Base-by-base conservation (phyloP, 2,329 filamentous ascomycete species). In the Paecilomyces formosus region DNA sequence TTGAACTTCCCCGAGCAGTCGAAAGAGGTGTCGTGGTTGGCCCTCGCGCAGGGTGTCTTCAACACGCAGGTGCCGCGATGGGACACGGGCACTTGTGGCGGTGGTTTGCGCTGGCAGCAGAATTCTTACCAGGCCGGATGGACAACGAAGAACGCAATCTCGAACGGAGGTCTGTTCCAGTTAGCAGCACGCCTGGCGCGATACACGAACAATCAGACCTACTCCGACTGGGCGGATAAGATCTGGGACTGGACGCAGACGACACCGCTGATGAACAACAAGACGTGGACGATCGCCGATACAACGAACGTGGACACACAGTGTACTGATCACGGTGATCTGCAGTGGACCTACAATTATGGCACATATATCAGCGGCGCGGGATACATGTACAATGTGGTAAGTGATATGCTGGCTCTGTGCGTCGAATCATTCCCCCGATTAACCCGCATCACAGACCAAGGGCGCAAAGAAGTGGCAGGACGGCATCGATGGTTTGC, bases 71-170 rank as follows among this genome's bases (percentile, higher is more conserved):
- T 84, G 2, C 76, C 76, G 6, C 84, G 90, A 30, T 93, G 89
- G 88, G 87, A 94, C 64, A 78, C 75, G 6, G 69, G 75, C 0
- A 79, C 77, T 3, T 96, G 91, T 72, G 78, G 76, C 57, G 91
- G 91, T 60, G 91, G 91, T 15, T 75, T 96, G 65, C 85, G 88
- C 62, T 96, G 92, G 92, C 91, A 96, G 76, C 88, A 95, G 61
- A 92, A 88, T 76, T 80, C 84, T 12, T 89, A 87, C 76, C 92
- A 92, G 75, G 83, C 80, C 58, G 90, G 90, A 4, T 85, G 79
- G 64, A 73, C 75, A 56, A 85, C 82, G 65, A 84, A 85, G 63
- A 85, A 85, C 63, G 78, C 79, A 22, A 81, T 85, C 61, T 82
- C 80, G 12, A 85, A 85, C 62, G 82, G 82, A 3, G 81, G 77